phyloP scores from a whole-genome alignment of 306 rosid genomes.

The Heteromeles arbutifolia region DNA sequence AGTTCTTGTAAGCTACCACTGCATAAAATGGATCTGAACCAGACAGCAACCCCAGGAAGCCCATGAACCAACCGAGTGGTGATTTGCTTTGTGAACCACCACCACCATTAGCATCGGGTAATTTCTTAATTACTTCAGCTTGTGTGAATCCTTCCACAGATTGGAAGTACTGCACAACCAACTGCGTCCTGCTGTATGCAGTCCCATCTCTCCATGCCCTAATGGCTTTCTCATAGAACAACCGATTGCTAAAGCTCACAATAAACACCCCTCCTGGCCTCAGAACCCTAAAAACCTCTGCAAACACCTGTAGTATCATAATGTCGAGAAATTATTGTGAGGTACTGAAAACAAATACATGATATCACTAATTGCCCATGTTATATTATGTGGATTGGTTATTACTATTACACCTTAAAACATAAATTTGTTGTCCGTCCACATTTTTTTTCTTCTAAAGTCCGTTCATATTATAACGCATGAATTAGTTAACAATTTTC shows the following conservation, averaged over 20 bases:
- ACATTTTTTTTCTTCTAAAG: no score
- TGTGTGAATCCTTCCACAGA: constrained; percentile 73
- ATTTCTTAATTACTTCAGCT: constrained; percentile 54
- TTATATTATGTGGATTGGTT: no score
- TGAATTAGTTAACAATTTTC: no score
- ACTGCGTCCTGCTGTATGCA: constrained; percentile 56
- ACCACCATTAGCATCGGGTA: constrained; percentile 28
- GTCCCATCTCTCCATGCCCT: constrained; percentile 74
- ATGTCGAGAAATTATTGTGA: not conserved
- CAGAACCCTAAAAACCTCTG: constrained; percentile 63
- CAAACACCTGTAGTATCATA: constrained; percentile 50
- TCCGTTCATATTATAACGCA: no score
- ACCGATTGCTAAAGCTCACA: constrained; percentile 78
- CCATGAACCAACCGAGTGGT: constrained; percentile 45
- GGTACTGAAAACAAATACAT: no score
- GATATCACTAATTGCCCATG: no score
- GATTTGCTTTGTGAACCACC: constrained; percentile 30
- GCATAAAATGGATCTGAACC: constrained; percentile 74
- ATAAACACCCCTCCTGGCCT: constrained; percentile 84
- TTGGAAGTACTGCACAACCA: constrained; percentile 81
- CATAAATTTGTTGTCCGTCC: no score
- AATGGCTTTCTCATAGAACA: constrained; percentile 85
- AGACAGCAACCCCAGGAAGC: constrained; percentile 49
- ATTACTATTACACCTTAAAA: no score
- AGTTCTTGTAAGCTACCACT: constrained; percentile 68